Conservation (phyloP, 108 stramenopile species). For the Cyclotella distinguenda region DNA sequence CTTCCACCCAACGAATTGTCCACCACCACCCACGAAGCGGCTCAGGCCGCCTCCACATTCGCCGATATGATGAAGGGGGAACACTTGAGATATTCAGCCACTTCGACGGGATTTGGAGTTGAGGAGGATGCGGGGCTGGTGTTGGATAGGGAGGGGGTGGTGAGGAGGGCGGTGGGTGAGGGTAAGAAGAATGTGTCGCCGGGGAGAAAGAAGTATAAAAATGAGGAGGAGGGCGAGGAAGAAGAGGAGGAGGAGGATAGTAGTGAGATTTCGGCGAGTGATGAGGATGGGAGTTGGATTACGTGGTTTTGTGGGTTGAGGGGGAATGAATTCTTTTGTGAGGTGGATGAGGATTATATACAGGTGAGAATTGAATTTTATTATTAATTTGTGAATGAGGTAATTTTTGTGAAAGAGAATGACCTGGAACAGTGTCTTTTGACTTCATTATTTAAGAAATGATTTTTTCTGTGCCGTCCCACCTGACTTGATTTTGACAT, state of each 20-base stretch:
- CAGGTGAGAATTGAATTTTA: conserved; percentile 54
- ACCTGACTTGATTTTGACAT: neutral
- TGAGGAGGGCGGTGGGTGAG: conserved; percentile 6
- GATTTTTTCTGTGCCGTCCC: too few relatives aligned
- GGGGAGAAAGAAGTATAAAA: conserved; percentile 17
- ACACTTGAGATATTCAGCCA: neutral
- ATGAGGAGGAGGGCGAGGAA: conserved; percentile 60
- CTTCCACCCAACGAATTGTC: conserved; percentile 44
- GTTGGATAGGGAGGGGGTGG: conserved; percentile 37
- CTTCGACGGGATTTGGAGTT: conserved; percentile 1
- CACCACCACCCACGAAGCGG: conserved; percentile 42
- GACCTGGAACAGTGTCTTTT: too few relatives aligned
- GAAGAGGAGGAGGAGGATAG: conserved; percentile 85
- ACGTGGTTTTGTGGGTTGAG: conserved; percentile 96
- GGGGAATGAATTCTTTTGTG: conserved; percentile 98
- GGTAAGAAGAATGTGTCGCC: neutral
- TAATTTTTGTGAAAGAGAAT: too few relatives aligned
- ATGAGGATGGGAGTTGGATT: conserved; percentile 98
- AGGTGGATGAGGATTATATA: conserved; percentile 98
- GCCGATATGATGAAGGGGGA: conserved; percentile 20
- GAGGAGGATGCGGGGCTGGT: conserved; percentile 20
- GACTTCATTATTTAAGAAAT: too few relatives aligned
- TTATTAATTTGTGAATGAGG: neutral
- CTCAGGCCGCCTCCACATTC: conserved; percentile 36
- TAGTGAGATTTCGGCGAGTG: conserved; percentile 81